Evolutionary conservation across 140 eudicot genomes (phyloP).

Genomic region (Erigeron philadelphicus): DNA sequence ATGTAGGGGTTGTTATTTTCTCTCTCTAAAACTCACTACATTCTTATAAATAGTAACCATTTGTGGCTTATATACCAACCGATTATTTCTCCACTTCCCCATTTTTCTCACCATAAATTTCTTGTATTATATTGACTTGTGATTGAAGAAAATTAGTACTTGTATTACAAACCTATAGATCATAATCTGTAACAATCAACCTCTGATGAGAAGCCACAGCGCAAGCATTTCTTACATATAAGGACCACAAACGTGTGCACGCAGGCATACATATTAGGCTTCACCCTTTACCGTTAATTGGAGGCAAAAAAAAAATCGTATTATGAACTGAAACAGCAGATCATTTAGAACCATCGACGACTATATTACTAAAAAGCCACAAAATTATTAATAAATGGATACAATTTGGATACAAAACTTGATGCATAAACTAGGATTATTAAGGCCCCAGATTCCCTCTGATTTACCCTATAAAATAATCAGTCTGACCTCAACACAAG

Average conservation of each 20-base stretch:
- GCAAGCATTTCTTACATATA: too few relatives aligned
- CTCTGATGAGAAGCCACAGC: too few relatives aligned
- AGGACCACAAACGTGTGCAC: too few relatives aligned
- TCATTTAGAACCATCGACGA: too few relatives aligned
- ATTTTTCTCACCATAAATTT: constrained; percentile 17
- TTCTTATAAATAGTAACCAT: constrained; percentile 22
- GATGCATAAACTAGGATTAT: constrained; percentile 10
- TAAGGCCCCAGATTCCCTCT: constrained; percentile 11
- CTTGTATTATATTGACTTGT: neutral
- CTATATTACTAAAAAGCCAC: neutral
- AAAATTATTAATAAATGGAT: constrained; percentile 11
- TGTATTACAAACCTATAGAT: too few relatives aligned
- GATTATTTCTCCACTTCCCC: constrained; percentile 28
- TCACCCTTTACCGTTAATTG: too few relatives aligned
- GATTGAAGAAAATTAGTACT: too few relatives aligned
- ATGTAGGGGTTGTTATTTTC: neutral
- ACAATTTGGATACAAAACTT: constrained; percentile 25
- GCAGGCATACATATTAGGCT: too few relatives aligned
- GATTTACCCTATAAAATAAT: neutral
- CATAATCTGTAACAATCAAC: too few relatives aligned
- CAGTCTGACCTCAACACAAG: constrained; percentile 6
- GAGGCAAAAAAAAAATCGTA: too few relatives aligned
- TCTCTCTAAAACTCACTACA: constrained; percentile 11
- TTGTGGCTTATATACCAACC: constrained; percentile 34
- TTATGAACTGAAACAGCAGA: too few relatives aligned